Base-by-base conservation (phyloP, 1,139 yeast species). In the Hansenula anomala region DNA sequence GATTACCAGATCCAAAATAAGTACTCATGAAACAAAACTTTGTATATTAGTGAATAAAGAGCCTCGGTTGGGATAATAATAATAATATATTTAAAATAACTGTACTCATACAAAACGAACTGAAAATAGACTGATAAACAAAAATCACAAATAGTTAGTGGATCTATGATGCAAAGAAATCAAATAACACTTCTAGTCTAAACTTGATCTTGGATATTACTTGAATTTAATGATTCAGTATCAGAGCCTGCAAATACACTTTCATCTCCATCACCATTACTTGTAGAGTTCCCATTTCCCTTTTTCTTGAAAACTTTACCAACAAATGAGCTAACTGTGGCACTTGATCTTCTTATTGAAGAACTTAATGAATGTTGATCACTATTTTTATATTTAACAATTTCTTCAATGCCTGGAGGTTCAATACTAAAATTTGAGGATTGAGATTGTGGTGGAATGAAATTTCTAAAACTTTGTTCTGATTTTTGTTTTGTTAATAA, bases 1-100 rank as follows among this genome's bases (percentile, higher is more conserved):
- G 98, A 57, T 58, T 82, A 40, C 80, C 88, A 38, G 72, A 72
- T 39, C 88, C 87, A 20, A 46, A 43, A 20, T 36, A 26, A 28
- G 4, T 10, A 18, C 16, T 32, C 23, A n/a, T n/a, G n/a, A n/a
- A n/a, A 6, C 28, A 32, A 12, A 23, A 18, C 19, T 5, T 12
- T 23, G 27, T 15, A 28, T 6, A 35, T 19, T 17, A 8, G 17
- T 16, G 15, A 14, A 23, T 25, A n/a, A n/a, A n/a, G n/a, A n/a
- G n/a, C n/a, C n/a, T n/a, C n/a, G n/a, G n/a, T n/a, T n/a, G n/a
- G n/a, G n/a, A n/a, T n/a, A n/a, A n/a, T n/a, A n/a, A 20, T 20
- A 20, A 20, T 20, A 20, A 20, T 20, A 25, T 8, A 25, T 12
- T 25, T 20, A 20, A 20, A 20, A 9, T 6, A 20, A 20, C 9